Evolutionary conservation across 352 stramenopile species (phyloP), one percentile per base, ranked within the genome.

Genomic region (Phytophthora agathidicida): DNA sequence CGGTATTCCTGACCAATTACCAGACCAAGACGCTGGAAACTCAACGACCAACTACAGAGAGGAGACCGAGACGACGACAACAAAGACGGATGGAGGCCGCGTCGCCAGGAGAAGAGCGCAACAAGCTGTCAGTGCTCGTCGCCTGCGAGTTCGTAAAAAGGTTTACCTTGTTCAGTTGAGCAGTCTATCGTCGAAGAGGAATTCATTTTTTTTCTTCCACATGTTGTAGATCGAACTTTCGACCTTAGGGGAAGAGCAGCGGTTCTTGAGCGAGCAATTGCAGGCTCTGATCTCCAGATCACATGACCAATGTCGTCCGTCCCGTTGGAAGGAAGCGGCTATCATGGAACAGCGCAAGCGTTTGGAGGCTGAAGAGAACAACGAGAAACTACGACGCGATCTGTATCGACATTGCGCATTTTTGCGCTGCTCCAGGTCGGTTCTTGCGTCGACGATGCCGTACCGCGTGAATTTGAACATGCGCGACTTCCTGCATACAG

Each of bases 311-410:
- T 7, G 7, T 14, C 37, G 60, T 68, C 17, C 44, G 37, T 27
- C 46, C 73, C 7, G 51, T 75, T 35, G 49, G 53, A 63, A 86
- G 42, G 70, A 83, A 47, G 49, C 36, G 11, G 73, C 73, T n/a
- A 60, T 71, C 22, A 68, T 60, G 20, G 61, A 81, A 42, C 71
- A 69, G 11, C 67, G 61, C 52, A 83, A 81, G 56, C 76, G 69
- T 35, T 53, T 60, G 28, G 63, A 86, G 39, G 60, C 58, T 8
- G 73, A 82, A 47, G 48, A 68, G 23, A 23, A 64, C 5, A 83
- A 83, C 42, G 59, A 69, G 9, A 48, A 54, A 7, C 52, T 86
- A 19, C 73, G 75, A 55, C 62, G 53, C 19, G 71, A 69, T 23
- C 39, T 83, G n/a, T 77, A 80, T 38, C 7, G 20, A 14, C 42